phyloP scores from a whole-genome alignment of 2,329 filamentous ascomycete genomes.

The Harringtonia lauricola region DNA sequence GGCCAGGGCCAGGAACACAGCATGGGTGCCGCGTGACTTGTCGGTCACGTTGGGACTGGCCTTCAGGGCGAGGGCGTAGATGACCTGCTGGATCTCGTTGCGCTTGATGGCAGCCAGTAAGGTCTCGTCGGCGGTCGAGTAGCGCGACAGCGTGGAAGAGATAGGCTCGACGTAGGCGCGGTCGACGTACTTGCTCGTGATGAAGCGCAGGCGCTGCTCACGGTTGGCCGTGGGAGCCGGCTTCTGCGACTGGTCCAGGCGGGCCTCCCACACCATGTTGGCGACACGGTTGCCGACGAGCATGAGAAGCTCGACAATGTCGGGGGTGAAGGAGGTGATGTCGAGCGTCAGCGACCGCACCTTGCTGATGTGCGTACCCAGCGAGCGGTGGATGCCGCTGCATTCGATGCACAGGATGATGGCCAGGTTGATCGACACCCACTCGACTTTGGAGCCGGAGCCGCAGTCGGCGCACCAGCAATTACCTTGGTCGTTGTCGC shows the following conservation, averaged over 20 bases:
- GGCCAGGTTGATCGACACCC: conserved; percentile 96
- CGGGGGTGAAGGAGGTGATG: conserved; percentile 89
- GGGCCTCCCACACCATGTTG: conserved; percentile 95
- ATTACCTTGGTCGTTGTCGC: conserved; percentile 87
- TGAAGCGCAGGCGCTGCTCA: conserved; percentile 88
- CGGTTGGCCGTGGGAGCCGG: conserved; percentile 67
- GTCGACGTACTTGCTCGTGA: conserved; percentile 90
- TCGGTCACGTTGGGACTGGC: conserved; percentile 84
- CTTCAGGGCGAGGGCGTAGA: conserved; percentile 77
- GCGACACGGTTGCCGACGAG: conserved; percentile 88
- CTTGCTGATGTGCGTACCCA: conserved; percentile 97
- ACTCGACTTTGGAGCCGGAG: conserved; percentile 86
- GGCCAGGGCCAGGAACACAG: conserved; percentile 81
- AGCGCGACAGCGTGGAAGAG: conserved; percentile 63
- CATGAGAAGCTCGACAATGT: conserved; percentile 89
- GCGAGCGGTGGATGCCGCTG: conserved; percentile 89
- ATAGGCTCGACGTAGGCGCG: conserved; percentile 70
- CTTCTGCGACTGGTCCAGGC: conserved; percentile 62
- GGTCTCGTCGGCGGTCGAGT: conserved; percentile 72
- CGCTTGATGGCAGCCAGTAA: conserved; percentile 88
- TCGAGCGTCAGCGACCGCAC: conserved; percentile 90
- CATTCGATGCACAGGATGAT: conserved; percentile 97
- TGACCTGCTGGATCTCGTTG: conserved; percentile 87
- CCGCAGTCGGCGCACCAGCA: conserved; percentile 91
- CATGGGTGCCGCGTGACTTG: conserved; percentile 77